Conservation (phyloP, 1,139 yeast genomes). For the Kodamaea suecica region DNA sequence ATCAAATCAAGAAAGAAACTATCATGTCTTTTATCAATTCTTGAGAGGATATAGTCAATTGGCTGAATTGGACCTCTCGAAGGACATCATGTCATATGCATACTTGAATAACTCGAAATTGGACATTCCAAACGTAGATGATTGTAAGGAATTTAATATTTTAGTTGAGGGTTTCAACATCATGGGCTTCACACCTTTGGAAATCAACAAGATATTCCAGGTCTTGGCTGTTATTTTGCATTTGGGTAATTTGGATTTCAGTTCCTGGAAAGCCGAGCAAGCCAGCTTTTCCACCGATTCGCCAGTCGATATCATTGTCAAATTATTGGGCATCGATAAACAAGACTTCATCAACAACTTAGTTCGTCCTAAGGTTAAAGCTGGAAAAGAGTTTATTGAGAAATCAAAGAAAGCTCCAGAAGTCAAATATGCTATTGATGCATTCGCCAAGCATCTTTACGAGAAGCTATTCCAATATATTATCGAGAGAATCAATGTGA, state of each 20-base stretch:
- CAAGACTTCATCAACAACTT: slow-evolving; percentile 55
- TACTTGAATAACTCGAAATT: slow-evolving; percentile 58
- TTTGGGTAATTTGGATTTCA: slow-evolving; percentile 79
- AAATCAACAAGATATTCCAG: slow-evolving; percentile 59
- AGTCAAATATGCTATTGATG: slow-evolving; percentile 79
- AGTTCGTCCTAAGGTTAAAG: slow-evolving; percentile 80
- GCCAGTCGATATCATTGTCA: slow-evolving; percentile 56
- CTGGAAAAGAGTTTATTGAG: slow-evolving; percentile 83
- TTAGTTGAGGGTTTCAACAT: slow-evolving; percentile 65
- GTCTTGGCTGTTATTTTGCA: slow-evolving; percentile 76
- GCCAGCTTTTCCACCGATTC: slow-evolving; percentile 61
- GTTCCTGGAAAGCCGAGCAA: slow-evolving; percentile 72
- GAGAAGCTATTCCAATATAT: slow-evolving; percentile 79
- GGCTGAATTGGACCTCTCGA: slow-evolving; percentile 45
- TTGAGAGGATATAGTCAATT: slow-evolving; percentile 63
- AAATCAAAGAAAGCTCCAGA: slow-evolving; percentile 80
- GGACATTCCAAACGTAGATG: slow-evolving; percentile 70
- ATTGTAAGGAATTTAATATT: slow-evolving; percentile 59
- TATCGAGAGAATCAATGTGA: slow-evolving; percentile 74
- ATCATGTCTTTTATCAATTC: slow-evolving; percentile 89
- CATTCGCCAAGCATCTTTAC: slow-evolving; percentile 81
- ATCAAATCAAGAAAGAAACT: slow-evolving; percentile 74
- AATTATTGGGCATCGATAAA: slow-evolving; percentile 62
- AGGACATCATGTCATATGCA: slow-evolving; percentile 45
- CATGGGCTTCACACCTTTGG: slow-evolving; percentile 64